Evolutionary conservation across 257 asterid genomes (phyloP), one percentile per base, ranked within the genome.

Genomic region (Anisodus acutangulus): DNA sequence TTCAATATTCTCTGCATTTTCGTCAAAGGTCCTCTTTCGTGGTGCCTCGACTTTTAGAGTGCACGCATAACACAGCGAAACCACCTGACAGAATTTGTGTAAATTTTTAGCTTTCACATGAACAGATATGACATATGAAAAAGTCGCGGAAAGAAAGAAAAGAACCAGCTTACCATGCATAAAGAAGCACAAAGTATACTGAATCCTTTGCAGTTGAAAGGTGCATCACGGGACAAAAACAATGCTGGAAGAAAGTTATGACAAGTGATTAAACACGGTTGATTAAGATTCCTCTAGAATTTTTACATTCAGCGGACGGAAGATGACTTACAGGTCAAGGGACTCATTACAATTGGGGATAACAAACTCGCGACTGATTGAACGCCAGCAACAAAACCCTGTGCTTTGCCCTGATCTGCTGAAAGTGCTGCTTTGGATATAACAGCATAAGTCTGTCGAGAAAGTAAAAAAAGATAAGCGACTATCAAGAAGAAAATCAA

Each of bases 361-460:
- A 95, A 94, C 87, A 95, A 87, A 84, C 94, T 91, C 6, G 98
- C 89, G 19, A 95, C 67, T 83, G 99, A 87, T 57, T 95, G 97
- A 82, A 95, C 91, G 0, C 97, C 99, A 2, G 94, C 97, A 66
- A 95, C 84, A 79, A 95, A 93, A 49, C 98, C 98, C 89, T 95
- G 99, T 15, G 97, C 94, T 90, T 94, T 94, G 10, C 99, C 99
- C 99, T 95, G 99, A 90, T 95, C 93, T 45, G 89, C 88, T 26
- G 95, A 83, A 85, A 87, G 91, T 67, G 99, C 91, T 86, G 91
- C 95, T 86, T 83, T 90, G 4, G 99, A 94, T 88, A 95, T 92
- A 85, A 95, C 91, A 57, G 98, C 96, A 78, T 91, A 95, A 41
- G 97, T 95, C 99, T 95, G 95, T 80, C 43, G 72, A 64, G 31